phyloP scores from a whole-genome alignment of 2,329 filamentous ascomycete species.

The Sporothrix phasma region DNA sequence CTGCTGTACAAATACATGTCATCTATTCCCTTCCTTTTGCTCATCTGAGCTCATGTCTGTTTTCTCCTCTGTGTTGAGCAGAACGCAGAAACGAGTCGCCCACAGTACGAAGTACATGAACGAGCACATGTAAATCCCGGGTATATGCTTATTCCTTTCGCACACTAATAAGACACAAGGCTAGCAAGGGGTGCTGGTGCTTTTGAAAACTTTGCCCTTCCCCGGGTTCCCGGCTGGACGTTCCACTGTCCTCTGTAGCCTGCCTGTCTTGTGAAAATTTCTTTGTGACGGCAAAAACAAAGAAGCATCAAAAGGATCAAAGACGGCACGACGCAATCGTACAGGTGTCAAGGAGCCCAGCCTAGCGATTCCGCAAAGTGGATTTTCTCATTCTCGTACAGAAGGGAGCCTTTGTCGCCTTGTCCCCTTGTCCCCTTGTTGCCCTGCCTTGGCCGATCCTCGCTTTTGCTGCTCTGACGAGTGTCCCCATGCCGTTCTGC shows the following conservation, averaged over 20 bases:
- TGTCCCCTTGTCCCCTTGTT: neutral
- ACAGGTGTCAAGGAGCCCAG: neutral
- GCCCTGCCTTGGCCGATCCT: neutral
- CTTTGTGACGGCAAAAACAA: neutral
- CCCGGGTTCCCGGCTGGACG: neutral
- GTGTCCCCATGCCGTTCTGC: neutral
- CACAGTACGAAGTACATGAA: neutral
- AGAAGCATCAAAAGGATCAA: neutral
- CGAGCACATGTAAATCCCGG: neutral
- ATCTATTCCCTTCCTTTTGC: too few relatives aligned
- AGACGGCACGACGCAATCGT: too few relatives aligned
- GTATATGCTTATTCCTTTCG: neutral
- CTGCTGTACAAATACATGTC: neutral
- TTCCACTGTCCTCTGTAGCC: neutral
- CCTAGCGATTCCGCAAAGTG: neutral
- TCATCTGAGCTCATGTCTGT: too few relatives aligned
- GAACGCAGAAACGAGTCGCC: too few relatives aligned
- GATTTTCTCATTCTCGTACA: neutral
- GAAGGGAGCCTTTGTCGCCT: neutral
- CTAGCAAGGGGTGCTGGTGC: too few relatives aligned
- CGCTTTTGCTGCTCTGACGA: neutral
- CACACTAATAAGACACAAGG: neutral
- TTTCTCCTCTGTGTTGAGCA: too few relatives aligned
- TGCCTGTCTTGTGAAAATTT: neutral
- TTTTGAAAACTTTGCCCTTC: neutral